These are phyloP conservation scores for Gryganskiella cystojenkinii DNA, from an alignment of 192 early-diverging fungal species.

Conservation along the genomic window DNA sequence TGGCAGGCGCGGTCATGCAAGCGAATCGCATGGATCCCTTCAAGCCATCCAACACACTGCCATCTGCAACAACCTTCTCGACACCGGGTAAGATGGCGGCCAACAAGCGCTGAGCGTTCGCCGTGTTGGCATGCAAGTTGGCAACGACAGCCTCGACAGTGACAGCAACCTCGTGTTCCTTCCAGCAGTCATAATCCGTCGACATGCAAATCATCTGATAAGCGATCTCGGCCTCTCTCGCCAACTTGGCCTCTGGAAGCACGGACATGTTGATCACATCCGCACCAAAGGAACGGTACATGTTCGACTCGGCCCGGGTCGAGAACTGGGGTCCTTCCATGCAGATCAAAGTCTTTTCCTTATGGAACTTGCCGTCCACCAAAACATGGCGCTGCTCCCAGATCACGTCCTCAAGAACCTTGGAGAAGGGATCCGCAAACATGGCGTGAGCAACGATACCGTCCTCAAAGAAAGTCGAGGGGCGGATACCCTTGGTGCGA, in stretches of 20 bases:
- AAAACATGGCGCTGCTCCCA: slow-evolving; percentile 56
- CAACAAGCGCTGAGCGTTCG: slow-evolving; percentile 86
- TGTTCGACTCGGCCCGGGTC: slow-evolving; percentile 94
- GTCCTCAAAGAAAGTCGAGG: slow-evolving; percentile 92
- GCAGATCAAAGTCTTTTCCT: slow-evolving; percentile 88
- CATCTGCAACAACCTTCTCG: slow-evolving; percentile 65
- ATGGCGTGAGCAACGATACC: slow-evolving; percentile 92
- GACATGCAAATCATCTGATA: slow-evolving; percentile 99
- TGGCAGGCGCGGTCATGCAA: slow-evolving; percentile 83
- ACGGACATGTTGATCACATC: slow-evolving; percentile 99
- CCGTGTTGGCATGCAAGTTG: slow-evolving; percentile 87
- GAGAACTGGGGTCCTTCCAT: slow-evolving; percentile 99
- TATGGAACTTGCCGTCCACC: slow-evolving; percentile 76
- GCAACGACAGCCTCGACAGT: slow-evolving; percentile 87
- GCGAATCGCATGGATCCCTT: slow-evolving; percentile 87
- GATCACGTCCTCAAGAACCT: slow-evolving; percentile 77
- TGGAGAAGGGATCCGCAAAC: slow-evolving; percentile 96
- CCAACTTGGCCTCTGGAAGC: slow-evolving; percentile 96
- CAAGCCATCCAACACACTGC: slow-evolving; percentile 67
- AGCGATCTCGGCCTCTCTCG: slow-evolving; percentile 97
- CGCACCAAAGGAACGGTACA: slow-evolving; percentile 95
- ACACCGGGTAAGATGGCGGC: slow-evolving; percentile 82
- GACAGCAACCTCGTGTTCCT: slow-evolving; percentile 82
- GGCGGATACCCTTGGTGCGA: slow-evolving; percentile 96
- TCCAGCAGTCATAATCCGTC: slow-evolving; percentile 98